These are phyloP conservation scores for Rubia peregrina DNA, from an alignment of 305 asterid genomes.

Conservation along the genomic window DNA sequence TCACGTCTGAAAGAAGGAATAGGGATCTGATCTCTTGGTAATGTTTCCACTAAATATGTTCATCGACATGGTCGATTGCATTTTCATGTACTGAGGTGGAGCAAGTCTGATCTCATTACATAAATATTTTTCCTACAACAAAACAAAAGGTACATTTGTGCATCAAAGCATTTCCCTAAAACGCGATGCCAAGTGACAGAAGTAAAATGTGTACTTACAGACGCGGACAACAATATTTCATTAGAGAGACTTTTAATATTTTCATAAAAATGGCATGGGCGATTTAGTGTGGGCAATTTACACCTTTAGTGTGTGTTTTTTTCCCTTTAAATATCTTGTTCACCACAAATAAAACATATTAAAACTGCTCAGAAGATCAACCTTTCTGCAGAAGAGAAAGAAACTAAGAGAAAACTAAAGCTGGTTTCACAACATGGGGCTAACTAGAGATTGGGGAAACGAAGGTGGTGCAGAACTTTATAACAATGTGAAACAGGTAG, in stretches of 20 bases:
- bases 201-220: conserved; percentile 37
- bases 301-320: too few species aligned
- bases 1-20: conserved; percentile 45
- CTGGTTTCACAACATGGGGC: too few species aligned
- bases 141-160: not conserved
- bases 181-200: not conserved
- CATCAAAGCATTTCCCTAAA: not conserved
- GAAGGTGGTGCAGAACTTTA: conserved; percentile 89
- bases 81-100: conserved; percentile 55
- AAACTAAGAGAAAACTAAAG: too few species aligned
- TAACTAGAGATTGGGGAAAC: conserved; percentile 75
- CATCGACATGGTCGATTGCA: conserved; percentile 53
- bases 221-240: conserved; percentile 46
- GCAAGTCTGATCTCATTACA: conserved; percentile 60
- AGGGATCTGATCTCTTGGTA: conserved; percentile 65
- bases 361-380: too few species aligned
- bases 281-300: too few species aligned
- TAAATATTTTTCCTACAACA: conserved; percentile 66
- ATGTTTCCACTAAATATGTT: conserved; percentile 54
- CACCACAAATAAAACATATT: too few species aligned
- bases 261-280: too few species aligned
- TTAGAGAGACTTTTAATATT: conserved; percentile 19
- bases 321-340: too few species aligned
- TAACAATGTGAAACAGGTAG: conserved; percentile 56
- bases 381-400: too few species aligned